These are phyloP conservation scores for Hordeum marinum DNA, from an alignment of 176 grass and related monocot genomes.

Conservation along the genomic window DNA sequence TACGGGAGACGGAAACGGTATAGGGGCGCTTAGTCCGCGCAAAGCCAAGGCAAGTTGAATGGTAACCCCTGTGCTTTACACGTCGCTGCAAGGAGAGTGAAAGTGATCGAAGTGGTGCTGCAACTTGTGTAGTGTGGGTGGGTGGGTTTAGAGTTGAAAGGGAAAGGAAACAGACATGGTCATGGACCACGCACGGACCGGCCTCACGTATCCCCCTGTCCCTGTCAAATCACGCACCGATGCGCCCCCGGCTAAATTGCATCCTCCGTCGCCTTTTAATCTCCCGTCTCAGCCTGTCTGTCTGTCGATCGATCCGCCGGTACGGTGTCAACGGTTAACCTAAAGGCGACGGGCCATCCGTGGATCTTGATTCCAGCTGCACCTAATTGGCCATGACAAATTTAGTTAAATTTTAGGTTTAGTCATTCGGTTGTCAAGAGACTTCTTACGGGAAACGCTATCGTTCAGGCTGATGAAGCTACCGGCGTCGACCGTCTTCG, in stretches of 20 bases:
- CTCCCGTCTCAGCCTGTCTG: slow-evolving; percentile 19
- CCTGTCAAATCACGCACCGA: slow-evolving; percentile 21
- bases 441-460: too few relatives aligned
- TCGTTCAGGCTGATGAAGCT: too few relatives aligned
- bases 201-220: slow-evolving; percentile 27
- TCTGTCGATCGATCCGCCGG: not conserved
- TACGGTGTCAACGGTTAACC: slow-evolving; percentile 9
- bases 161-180: slow-evolving; percentile 60
- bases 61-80: not conserved
- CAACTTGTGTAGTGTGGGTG: not conserved
- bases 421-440: not conserved
- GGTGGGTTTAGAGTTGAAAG: slow-evolving; percentile 35
- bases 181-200: slow-evolving; percentile 42
- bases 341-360: not conserved
- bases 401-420: not conserved
- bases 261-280: not conserved
- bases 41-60: not conserved
- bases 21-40: too few relatives aligned
- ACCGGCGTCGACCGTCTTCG: too few relatives aligned
- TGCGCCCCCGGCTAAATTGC: not conserved
- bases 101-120: not conserved
- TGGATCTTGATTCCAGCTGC: not conserved
- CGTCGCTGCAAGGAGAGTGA: not conserved
- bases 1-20: too few relatives aligned
- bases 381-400: not conserved